Percentiles rank a stretch among this genome's conserved stretches.
These are phyloP conservation scores for Rhodosporidiobolus odoratus DNA, from an alignment of 768 basidiomycete species.

Conservation along the genomic window DNA sequence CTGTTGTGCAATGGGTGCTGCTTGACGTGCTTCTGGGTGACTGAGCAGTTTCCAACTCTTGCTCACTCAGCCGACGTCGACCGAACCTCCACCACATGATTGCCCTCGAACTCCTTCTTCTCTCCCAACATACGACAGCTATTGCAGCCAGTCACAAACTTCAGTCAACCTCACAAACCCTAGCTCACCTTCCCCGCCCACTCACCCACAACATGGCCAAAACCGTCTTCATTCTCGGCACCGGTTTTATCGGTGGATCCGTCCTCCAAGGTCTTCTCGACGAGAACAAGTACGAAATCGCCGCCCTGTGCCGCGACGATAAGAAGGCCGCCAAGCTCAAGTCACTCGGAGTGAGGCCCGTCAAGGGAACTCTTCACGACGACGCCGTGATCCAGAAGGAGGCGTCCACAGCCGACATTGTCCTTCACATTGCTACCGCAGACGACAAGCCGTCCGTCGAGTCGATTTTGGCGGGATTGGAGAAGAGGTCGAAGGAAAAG, in stretches of 20 bases:
- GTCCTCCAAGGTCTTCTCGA: conserved; percentile 22
- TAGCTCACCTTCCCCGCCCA: too few relatives aligned
- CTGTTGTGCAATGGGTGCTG: too few relatives aligned
- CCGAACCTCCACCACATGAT: too few relatives aligned
- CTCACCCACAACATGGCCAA: conserved; percentile 6
- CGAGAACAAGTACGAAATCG: conserved; percentile 11
- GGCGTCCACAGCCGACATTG: conserved; percentile 18
- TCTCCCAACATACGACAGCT: too few relatives aligned
- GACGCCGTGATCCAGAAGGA: conserved; percentile 25
- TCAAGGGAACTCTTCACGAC: conserved; percentile 13
- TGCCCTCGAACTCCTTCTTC: too few relatives aligned
- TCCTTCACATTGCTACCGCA: conserved; percentile 34
- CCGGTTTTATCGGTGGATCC: conserved; percentile 31
- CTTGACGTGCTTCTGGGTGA: too few relatives aligned
- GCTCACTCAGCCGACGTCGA: too few relatives aligned
- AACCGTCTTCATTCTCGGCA: conserved; percentile 26
- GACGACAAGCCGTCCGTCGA: conserved; percentile 35
- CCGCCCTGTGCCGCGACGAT: conserved; percentile 11
- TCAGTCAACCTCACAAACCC: too few relatives aligned
- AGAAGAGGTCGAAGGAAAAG: neutral
- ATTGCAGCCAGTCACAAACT: too few relatives aligned
- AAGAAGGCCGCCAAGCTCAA: conserved; percentile 24
- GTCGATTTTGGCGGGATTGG: conserved; percentile 29
- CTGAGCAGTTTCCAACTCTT: too few relatives aligned
- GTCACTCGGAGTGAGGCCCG: conserved; percentile 19